phyloP scores from a whole-genome alignment of 768 basidiomycete genomes.

The Tricholoma flavovirens region DNA sequence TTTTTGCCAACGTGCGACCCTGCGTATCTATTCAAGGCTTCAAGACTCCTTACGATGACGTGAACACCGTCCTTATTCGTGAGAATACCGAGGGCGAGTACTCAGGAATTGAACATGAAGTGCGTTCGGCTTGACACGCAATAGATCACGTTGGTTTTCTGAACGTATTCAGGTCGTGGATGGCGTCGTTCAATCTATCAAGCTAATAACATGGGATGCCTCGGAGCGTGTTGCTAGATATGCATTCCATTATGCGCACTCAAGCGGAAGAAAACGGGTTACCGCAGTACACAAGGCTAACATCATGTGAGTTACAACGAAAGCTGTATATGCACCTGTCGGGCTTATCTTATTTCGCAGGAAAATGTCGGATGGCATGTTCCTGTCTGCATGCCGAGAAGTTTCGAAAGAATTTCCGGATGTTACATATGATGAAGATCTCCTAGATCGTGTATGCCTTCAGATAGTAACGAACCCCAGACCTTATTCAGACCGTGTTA shows the following conservation, averaged over 20 bases:
- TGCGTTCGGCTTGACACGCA: slow-evolving; percentile 23
- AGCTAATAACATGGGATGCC: slow-evolving; percentile 98
- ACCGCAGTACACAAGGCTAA: slow-evolving; percentile 99
- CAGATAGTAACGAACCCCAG: slow-evolving; percentile 90
- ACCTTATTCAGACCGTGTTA: slow-evolving; percentile 93
- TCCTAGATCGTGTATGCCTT: slow-evolving; percentile 93
- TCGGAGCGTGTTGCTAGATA: slow-evolving; percentile 98
- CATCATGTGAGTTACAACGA: slow-evolving; percentile 71
- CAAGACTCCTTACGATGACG: slow-evolving; percentile 98
- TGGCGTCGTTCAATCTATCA: slow-evolving; percentile 99
- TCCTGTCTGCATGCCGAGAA: slow-evolving; percentile 93
- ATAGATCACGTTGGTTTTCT: background rate
- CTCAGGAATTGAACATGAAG: slow-evolving; percentile 99
- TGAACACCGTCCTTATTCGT: slow-evolving; percentile 96
- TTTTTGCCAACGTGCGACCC: slow-evolving; percentile 98
- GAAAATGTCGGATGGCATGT: slow-evolving; percentile 99
- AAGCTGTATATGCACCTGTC: slow-evolving; percentile 6
- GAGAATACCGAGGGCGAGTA: slow-evolving; percentile 99
- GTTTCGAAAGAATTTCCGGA: slow-evolving; percentile 95
- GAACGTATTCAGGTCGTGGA: slow-evolving; percentile 64
- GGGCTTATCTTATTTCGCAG: slow-evolving; percentile 32
- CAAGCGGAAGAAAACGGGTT: slow-evolving; percentile 82
- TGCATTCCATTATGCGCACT: slow-evolving; percentile 95
- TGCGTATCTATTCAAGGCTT: slow-evolving; percentile 94
- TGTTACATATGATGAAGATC: slow-evolving; percentile 92